Base-by-base conservation (phyloP, 345 rosid genomes). In the Citrus trifoliata region DNA sequence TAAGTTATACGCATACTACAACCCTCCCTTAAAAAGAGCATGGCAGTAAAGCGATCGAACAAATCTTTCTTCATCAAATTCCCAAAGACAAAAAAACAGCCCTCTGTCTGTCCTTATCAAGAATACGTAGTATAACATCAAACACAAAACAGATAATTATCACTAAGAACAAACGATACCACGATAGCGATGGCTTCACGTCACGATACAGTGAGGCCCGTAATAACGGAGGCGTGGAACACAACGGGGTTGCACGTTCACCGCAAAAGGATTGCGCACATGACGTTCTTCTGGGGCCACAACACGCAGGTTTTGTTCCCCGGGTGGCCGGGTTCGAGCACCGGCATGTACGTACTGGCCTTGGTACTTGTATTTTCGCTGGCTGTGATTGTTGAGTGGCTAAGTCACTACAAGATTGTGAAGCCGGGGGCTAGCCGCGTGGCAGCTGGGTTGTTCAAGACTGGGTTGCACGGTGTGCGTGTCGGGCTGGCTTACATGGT, bases 311-410 rank as follows among this genome's bases (percentile, higher is more conserved):
- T 95, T 73, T 92, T 90, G 67, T 95, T 95, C 85, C 40, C 81
- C 3, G 90, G 94, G 7, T 95, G 98, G 98, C 98, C 98, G 13
- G 95, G 88, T 63, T 79, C 88, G 14, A 83, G 73, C 79, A 62
- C 84, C 4, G 83, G 83, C 32, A 95, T 89, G 98, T 95, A 95
- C 69, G 93, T 91, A 0, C 32, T 88, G 19, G 93, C 95, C 2
- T 58, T 93, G 79, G 64, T 89, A 40, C 89, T 93, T 16, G 93
- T 94, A 37, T 91, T 94, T 73, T 48, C 55, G 1, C 81, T 94
- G 7, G 93, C 96, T 0, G 80, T 91, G 27, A 51, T 89, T 5
- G 89, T 86, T 10, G 98, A 94, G 80, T 87, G 86, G 86, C 80
- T 94, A 18, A 73, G 80, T 51, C 78, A 84, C 59, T 83, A 80